Evolutionary conservation across 176 grass and related monocot genomes (phyloP), one percentile per base, ranked within the genome.

Genomic region (Carex parvula): DNA sequence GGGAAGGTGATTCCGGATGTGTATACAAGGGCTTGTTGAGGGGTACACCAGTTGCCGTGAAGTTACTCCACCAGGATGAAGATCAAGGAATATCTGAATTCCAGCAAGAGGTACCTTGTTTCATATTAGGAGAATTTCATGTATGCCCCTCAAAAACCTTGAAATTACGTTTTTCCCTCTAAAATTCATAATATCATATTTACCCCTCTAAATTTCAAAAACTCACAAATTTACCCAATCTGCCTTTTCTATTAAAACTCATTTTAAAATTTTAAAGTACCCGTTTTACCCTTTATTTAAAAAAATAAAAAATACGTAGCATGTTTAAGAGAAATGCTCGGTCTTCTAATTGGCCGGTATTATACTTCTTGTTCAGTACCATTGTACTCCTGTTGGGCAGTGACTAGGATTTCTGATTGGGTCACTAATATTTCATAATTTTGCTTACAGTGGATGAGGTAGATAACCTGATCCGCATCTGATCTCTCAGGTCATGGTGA

Each of bases 1-100:
- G 89, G 0, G 79, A 93, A 75, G 94, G 90, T 14, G 79, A 39
- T 42, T 93, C 82, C 8, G 84, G 84, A 70, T 73, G 66, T 33
- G 88, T 90, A 13, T 97, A 91, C 48, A 90, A 81, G 79, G 91
- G 94, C 12, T 88, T 81, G n/a, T 67, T 91, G 21, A 86, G 86
- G 29, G 90, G 84, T 81, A 97, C 94, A 1, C 33, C 67, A 20
- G 79, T 93, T 10, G 89, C 91, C 70, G 88, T 97, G 83, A 97
- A 89, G 82, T 58, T 93, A 84, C 75, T 97, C 8, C 78, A 90
- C 86, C 84, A 79, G 13, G 66, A 85, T 37, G 76, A 67, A 62
- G 48, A 84, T 61, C 74, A 87, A 78, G 86, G 84, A 0, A 73
- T 78, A 22, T 64, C 60, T 37, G 75, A 88, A 24, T 97, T 97